Conservation (phyloP, 179 eudicot genomes). For the Carnegiea gigantea region DNA sequence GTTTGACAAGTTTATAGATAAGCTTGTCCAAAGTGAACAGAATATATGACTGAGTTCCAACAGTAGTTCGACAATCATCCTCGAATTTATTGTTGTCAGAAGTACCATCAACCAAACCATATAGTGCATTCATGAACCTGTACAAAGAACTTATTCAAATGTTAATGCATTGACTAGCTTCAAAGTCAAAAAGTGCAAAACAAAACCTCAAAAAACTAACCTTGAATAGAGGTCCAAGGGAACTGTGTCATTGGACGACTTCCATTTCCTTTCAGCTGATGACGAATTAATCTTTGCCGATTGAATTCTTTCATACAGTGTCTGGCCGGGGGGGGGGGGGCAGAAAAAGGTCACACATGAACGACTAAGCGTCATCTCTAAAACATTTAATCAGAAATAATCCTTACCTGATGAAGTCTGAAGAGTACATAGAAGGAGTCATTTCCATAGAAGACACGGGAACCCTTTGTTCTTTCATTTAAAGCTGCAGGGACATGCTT, state of each 20-base stretch:
- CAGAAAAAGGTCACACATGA: constrained; percentile 1
- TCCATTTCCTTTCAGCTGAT: constrained; percentile 67
- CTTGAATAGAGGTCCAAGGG: constrained; percentile 69
- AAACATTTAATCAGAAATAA: constrained; percentile 3
- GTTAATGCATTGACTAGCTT: constrained; percentile 3
- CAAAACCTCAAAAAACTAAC: constrained; percentile 28
- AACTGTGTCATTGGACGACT: constrained; percentile 46
- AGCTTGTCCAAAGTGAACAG: constrained; percentile 93
- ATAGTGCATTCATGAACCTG: constrained; percentile 78
- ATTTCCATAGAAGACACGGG: constrained; percentile 75
- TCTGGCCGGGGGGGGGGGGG: constrained; percentile 37
- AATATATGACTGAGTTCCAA: constrained; percentile 85
- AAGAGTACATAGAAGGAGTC: constrained; percentile 84
- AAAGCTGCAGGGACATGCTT: constrained; percentile 44
- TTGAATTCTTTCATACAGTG: constrained; percentile 73
- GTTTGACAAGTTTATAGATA: constrained; percentile 77
- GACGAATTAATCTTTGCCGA: constrained; percentile 69
- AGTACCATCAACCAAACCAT: constrained; percentile 79
- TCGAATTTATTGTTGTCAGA: constrained; percentile 83
- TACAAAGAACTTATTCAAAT: constrained; percentile 14
- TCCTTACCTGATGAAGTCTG: constrained; percentile 83
- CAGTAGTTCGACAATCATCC: constrained; percentile 89
- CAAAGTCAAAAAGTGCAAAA: constrained; percentile 1
- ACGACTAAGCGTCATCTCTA: constrained; percentile 14
- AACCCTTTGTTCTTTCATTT: constrained; percentile 38